These are phyloP conservation scores for Dryas alaskensis DNA, from an alignment of 306 rosid species.

Conservation along the genomic window DNA sequence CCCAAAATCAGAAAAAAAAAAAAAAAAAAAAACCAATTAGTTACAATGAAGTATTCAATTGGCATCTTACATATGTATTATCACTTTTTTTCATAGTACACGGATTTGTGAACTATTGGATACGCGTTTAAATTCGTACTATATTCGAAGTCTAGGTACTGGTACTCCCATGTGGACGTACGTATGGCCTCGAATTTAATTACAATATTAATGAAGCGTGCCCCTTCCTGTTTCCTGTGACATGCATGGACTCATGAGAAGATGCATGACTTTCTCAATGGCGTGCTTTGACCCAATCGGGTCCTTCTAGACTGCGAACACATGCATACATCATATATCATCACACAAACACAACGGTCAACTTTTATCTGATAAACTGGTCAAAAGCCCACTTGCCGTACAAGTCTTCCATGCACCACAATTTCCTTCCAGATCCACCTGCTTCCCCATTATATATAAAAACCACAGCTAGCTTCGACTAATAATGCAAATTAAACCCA, in stretches of 20 bases:
- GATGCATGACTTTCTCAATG: background rate
- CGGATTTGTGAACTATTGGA: too few species aligned
- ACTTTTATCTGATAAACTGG: background rate
- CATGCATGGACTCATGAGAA: background rate
- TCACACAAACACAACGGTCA: background rate
- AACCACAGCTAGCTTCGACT: background rate
- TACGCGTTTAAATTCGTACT: too few species aligned
- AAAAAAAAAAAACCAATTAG: too few species aligned
- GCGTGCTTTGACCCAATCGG: slow-evolving; percentile 25
- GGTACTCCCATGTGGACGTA: too few species aligned
- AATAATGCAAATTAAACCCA: background rate
- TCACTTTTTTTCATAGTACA: too few species aligned
- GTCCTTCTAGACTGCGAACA: slow-evolving; percentile 6
- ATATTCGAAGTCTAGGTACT: too few species aligned
- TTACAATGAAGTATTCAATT: too few species aligned
- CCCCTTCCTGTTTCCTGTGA: background rate
- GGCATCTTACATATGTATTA: too few species aligned
- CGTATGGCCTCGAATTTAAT: too few species aligned
- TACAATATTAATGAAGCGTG: background rate
- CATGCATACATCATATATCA: background rate
- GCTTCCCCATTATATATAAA: background rate
- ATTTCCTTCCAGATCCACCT: background rate
- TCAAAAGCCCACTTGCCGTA: background rate
- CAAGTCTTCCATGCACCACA: background rate
- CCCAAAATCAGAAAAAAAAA: too few species aligned